Base-by-base conservation (phyloP, 2,329 filamentous ascomycete species). In the Epichloe scottii region DNA sequence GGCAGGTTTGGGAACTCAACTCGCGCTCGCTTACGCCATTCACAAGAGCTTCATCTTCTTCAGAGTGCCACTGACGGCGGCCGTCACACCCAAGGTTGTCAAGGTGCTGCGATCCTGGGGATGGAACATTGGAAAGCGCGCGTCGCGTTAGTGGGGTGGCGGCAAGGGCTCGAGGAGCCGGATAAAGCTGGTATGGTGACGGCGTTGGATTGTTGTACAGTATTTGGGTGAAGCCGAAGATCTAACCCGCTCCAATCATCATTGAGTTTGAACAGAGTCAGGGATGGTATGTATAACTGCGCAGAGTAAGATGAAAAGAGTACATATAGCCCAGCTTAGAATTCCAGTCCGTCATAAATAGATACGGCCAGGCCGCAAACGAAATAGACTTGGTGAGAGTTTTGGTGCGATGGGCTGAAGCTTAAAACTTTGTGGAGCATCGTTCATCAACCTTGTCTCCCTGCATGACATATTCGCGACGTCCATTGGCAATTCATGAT, bases 21-120 rank as follows among this genome's bases (percentile, higher is more conserved):
- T 98, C 33, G 89, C 88, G 15, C 77, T 98, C 46, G 93, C 93
- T 12, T 98, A 98, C 63, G 91, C 91, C 30, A 88, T 98, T 53
- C 93, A 98, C 75, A 98, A 98, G 72, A 94, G 87, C 59, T 89
- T 97, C 67, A 96, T 98, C 62, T 95, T 98, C 68, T 68, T 97
- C 57, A 81, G 93, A n/a, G 89, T 98, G 10, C 93, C 93, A 8
- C 71, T 97, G 56, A 93, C 93, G 1, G 89, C 88, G 12, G 91
- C 89, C 3, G 76, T 97, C 35, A 89, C 88, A 8, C 93, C 93
- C 1, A 96, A 94, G 69, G 84, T 97, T n/a, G 93, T 96, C 61
- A 94, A 89, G 69, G 79, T 82, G 12, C 73, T 98, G 30, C 76
- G 91, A 56, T 77, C 81, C 12, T 95, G 91, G 89, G 93, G 93